phyloP scores from a whole-genome alignment of 23 red algal genomes.

The Gracilaria vermiculophylla region DNA sequence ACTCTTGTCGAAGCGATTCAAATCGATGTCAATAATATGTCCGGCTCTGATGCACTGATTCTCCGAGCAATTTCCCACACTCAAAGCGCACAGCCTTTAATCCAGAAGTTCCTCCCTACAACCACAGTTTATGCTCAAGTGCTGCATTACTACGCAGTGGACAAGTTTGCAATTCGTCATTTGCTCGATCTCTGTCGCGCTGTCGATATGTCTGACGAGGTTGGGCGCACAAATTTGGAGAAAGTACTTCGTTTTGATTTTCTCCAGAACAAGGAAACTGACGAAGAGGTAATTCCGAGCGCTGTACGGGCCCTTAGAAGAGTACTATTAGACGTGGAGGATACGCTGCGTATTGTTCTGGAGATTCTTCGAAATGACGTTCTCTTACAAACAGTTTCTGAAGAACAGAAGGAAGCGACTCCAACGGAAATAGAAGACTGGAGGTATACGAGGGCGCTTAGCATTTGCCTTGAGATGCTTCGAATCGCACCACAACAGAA shows the following conservation, averaged over 20 bases:
- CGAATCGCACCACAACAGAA: constrained; percentile 15
- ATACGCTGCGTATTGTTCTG: constrained; percentile 29
- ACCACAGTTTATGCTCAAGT: constrained; percentile 45
- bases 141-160: constrained; percentile 49
- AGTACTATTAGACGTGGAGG: constrained; percentile 28
- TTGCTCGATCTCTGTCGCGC: constrained; percentile 44
- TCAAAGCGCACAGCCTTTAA: background rate
- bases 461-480: constrained; percentile 37
- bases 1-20: constrained; percentile 43
- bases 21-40: constrained; percentile 58
- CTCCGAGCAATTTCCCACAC: constrained; percentile 55
- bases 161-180: constrained; percentile 48
- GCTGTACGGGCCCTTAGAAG: constrained; percentile 52
- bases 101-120: constrained; percentile 39
- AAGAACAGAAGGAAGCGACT: background rate
- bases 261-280: constrained; percentile 17
- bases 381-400: background rate
- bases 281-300: constrained; percentile 19
- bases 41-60: constrained; percentile 23
- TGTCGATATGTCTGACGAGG: constrained; percentile 77
- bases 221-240: constrained; percentile 61
- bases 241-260: constrained; percentile 35
- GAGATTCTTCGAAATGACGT: constrained; percentile 66
- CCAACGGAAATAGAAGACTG: constrained; percentile 10
- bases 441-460: constrained; percentile 19